Evolutionary conservation across 768 basidiomycete genomes (phyloP), one percentile per base, ranked within the genome.

Genomic region (Suillus ampliporus): DNA sequence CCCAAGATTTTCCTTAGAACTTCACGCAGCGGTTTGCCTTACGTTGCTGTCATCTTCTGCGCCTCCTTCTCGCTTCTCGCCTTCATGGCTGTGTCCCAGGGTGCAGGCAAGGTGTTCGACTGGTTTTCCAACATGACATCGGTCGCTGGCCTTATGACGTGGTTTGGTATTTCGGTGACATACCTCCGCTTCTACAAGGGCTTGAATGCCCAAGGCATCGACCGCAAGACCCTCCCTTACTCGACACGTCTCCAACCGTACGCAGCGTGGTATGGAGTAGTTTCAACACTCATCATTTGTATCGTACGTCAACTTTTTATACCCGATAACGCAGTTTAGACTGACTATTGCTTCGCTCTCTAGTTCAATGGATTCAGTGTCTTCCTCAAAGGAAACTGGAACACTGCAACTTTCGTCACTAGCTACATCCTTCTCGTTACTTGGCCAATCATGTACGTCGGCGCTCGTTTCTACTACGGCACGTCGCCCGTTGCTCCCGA

Each of bases 171-270:
- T 72, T 82, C 79, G 59, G 41, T 93, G 58, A 90, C 89, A 15
- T 94, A 92, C 72, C 65, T 92, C 59, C 89, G 95, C 53, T 98
- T 97, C 83, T 83, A 94, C 74, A 74, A 82, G n/a, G 97, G 95
- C 62, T 71, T 91, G 78, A 89, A 89, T 72, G 86, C 72, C 3
- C 97, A 98, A 72, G 92, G 92, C 13, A 85, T 89, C 69, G 83
- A 91, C 70, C 84, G 96, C 51, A 76, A 59, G 15, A 83, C 77
- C 6, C 82, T 98, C 5, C 95, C 96, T 0, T 98, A 86, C 76
- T 71, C 76, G 10, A 86, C 89, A 17, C 76, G 69, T 17, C 60
- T 95, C 9, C 90, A 94, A 69, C 92, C 92, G 1, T 94, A 73
- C 67, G 89, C 89, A 15, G 91, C 90, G 19, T 92, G 85, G 78